Percentiles rank a stretch among this genome's conserved stretches.
These are phyloP conservation scores for Penicillium arizonense DNA, from an alignment of 495 filamentous ascomycete genomes.

Conservation along the genomic window DNA sequence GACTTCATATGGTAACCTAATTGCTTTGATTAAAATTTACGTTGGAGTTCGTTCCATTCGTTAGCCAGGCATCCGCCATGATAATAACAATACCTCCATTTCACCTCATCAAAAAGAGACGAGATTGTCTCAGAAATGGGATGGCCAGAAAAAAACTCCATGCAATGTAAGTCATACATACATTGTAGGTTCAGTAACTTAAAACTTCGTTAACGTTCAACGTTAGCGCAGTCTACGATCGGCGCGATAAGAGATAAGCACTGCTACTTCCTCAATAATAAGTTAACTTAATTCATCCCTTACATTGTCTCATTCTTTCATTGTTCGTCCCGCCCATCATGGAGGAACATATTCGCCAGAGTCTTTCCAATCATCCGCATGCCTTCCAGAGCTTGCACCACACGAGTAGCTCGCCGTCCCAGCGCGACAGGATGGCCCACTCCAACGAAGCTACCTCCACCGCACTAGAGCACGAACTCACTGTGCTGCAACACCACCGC, in stretches of 20 bases:
- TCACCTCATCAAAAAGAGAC: too few relatives aligned
- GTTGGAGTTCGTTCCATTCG: too few relatives aligned
- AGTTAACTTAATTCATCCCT: neutral
- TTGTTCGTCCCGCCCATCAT: constrained; percentile 17
- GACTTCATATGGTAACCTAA: too few relatives aligned
- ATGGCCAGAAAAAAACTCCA: too few relatives aligned
- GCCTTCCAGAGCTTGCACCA: constrained; percentile 23
- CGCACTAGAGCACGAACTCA: constrained; percentile 30
- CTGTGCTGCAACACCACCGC: constrained; percentile 26
- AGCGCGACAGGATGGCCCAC: constrained; percentile 21
- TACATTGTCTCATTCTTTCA: neutral
- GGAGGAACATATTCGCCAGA: constrained; percentile 41
- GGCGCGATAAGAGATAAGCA: constrained; percentile 8
- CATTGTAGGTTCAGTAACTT: too few relatives aligned
- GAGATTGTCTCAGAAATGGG: too few relatives aligned
- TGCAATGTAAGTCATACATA: too few relatives aligned
- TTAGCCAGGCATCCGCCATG: too few relatives aligned
- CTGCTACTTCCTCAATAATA: constrained; percentile 5
- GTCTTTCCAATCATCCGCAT: constrained; percentile 34
- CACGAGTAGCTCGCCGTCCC: constrained; percentile 13
- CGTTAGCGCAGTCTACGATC: constrained; percentile 1
- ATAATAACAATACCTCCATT: too few relatives aligned
- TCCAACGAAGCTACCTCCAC: constrained; percentile 36
- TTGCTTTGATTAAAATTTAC: too few relatives aligned
- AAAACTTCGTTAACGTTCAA: too few relatives aligned